phyloP scores from a whole-genome alignment of 768 basidiomycete genomes.

The Crassisporium funariophilum region DNA sequence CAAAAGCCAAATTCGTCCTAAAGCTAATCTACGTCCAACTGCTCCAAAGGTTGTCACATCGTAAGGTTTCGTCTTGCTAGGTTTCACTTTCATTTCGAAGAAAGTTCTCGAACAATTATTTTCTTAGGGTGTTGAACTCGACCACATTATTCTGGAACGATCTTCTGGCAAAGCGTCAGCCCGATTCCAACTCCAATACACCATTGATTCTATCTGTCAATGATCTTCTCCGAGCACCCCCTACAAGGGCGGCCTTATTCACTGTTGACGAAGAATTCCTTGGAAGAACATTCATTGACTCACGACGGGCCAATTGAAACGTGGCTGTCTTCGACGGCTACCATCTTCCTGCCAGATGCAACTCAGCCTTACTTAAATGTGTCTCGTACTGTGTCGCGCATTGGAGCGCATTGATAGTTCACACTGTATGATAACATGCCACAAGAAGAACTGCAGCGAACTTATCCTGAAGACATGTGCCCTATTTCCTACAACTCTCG shows the following conservation, averaged over 20 bases:
- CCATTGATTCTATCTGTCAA: slow-evolving; percentile 19
- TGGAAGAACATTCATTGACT: slow-evolving; percentile 28
- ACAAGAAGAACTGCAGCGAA: too few species aligned
- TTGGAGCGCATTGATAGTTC: too few species aligned
- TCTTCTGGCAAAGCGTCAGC: slow-evolving; percentile 16
- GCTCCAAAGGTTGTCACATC: not conserved
- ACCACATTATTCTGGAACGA: slow-evolving; percentile 25
- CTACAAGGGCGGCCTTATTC: slow-evolving; percentile 24
- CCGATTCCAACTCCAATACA: slow-evolving; percentile 7
- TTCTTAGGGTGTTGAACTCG: slow-evolving; percentile 12
- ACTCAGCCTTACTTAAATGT: too few species aligned
- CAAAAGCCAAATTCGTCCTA: slow-evolving; percentile 1
- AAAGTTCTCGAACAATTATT: not conserved
- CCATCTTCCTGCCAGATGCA: too few species aligned
- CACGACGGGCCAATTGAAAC: slow-evolving; percentile 8
- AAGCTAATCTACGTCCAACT: too few species aligned
- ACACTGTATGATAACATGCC: too few species aligned
- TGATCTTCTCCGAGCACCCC: slow-evolving; percentile 23
- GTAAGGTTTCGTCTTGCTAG: not conserved
- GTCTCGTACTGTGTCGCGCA: too few species aligned
- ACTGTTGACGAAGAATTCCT: slow-evolving; percentile 26
- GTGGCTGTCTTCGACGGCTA: slow-evolving; percentile 5
- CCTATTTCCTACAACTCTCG: too few species aligned
- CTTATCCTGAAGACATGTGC: too few species aligned
- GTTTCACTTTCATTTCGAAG: not conserved